Evolutionary conservation across 2,329 filamentous ascomycete genomes (phyloP), one percentile per base, ranked within the genome.

Genomic region (Aspergillus fructus): DNA sequence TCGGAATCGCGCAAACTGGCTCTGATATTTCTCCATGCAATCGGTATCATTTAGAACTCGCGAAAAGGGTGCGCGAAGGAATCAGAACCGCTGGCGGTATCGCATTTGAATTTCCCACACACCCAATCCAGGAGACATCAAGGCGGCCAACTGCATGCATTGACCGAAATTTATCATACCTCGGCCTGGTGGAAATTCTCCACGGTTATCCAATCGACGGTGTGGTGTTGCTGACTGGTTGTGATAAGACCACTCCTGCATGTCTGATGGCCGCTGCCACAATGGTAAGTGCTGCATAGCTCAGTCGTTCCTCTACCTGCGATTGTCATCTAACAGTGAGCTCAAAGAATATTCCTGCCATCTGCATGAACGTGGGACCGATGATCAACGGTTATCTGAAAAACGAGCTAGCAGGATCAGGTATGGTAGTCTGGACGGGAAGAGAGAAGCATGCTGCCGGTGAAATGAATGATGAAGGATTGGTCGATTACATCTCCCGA

Each of bases 221-320:
- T 21, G 76, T 82, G 21, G 79, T 82, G 15, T 66, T 82, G 24
- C 70, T 82, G 49, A 82, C 80, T 0, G 80, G 80, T 8, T 82
- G 80, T 67, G 80, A 82, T 61, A 82, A 82, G 73, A 82, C 79
- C 5, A 81, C 79, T 0, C 80, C 80, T 13, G 80, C 79, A 13
- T 77, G 73, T 51, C 67, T 82, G 47, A 82, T 82, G 80, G 80
- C 80, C 13, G 79, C 80, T 4, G 79, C 79, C 40, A 81, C 79
- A 2, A 73, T 82, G 66, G 75, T 77, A 58, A 56, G 67, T 70
- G 19, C 34, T 39, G 4, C 15, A 40, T 27, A 30, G 15, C 9
- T 24, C 21, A 21, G 21, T 21, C 23, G 13, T 9, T 37, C 4
- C 2, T 12, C 21, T 2, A 40, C 46, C 15, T 7, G 5, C 13